Base-by-base conservation (phyloP, 192 early-diverging fungal genomes). In the Cetraspora pellucida region DNA sequence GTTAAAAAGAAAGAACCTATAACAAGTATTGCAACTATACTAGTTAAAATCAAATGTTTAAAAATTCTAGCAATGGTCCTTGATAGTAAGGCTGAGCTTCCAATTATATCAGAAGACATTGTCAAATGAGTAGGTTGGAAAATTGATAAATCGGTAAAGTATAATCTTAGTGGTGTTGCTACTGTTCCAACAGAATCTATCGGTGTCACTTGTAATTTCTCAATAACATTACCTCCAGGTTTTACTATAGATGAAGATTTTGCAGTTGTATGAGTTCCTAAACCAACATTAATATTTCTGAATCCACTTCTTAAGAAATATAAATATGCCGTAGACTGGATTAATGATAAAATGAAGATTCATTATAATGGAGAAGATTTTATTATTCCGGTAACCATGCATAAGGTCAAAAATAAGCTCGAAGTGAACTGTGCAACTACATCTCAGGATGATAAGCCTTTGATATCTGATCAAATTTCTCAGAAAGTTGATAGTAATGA, bases 1-100 rank as follows among this genome's bases (percentile, higher is more conserved):
- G 65, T 67, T 67, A 31, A 37, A 67, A 67, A 45, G 44, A 67
- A 67, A 45, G 65, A 67, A 43, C 31, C n/a, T n/a, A n/a, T 45
- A 2, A 67, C 31, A 67, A 43, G 31, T 67, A 0, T 67, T 67
- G 65, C 43, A 43, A 67, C 65, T 67, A 43, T 67, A 3, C 0
- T 0, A 37, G 10, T 9, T 67, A 67, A 67, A 37, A 67, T 67
- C 31, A 67, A 45, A 6, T 31, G 45, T 19, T 45, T 68, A 68
- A 45, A 45, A 45, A 68, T 68, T 68, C 66, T 17, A 14, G 65
- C 65, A 68, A 19, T 37, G 2, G 63, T 23, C 2, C 21, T 65
- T 6, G 63, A 65, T 65, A 30, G 25, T 30, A 7, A 7, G 1
- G 65, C 44, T 68, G 45, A 68, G 5, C 45, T 43, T 23, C 44